Conservation (phyloP, 1,284 basidiomycete species). For the Sanguinoderma infundibulare region DNA sequence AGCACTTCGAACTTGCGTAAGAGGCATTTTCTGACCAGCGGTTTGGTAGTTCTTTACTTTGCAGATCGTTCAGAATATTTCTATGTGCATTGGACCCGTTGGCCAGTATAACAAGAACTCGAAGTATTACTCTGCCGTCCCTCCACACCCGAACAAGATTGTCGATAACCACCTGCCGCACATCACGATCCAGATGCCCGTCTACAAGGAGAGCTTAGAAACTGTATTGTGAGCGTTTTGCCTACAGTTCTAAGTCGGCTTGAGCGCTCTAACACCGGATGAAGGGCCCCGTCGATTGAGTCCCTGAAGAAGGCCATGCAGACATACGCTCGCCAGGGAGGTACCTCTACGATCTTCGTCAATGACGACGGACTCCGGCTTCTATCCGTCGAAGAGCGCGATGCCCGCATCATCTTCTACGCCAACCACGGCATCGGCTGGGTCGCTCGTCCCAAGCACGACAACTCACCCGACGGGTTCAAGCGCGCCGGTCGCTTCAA, state of each 20-base stretch:
- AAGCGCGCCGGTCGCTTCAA: constrained; percentile 89
- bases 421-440: constrained; percentile 83
- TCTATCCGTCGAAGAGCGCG: constrained; percentile 62
- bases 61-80: constrained; percentile 43
- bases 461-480: constrained; percentile 62
- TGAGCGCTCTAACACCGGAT: background rate
- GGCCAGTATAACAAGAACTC: constrained; percentile 54
- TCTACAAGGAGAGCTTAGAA: constrained; percentile 53
- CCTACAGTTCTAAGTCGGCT: background rate
- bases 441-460: constrained; percentile 79
- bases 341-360: constrained; percentile 53
- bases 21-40: constrained; percentile 13
- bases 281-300: constrained; percentile 47
- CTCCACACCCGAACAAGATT: constrained; percentile 44
- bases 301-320: constrained; percentile 52
- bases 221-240: constrained; percentile 38
- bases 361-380: constrained; percentile 58
- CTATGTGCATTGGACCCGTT: constrained; percentile 51
- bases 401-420: constrained; percentile 74
- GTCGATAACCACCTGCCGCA: constrained; percentile 53
- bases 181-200: constrained; percentile 61
- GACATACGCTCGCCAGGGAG: constrained; percentile 56
- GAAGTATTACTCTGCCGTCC: constrained; percentile 49
- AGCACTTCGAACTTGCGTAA: constrained; percentile 7
- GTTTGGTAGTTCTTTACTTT: constrained; percentile 38